Conservation (phyloP, 2,329 filamentous ascomycete genomes). For the Pestalotiopsis sp. region DNA sequence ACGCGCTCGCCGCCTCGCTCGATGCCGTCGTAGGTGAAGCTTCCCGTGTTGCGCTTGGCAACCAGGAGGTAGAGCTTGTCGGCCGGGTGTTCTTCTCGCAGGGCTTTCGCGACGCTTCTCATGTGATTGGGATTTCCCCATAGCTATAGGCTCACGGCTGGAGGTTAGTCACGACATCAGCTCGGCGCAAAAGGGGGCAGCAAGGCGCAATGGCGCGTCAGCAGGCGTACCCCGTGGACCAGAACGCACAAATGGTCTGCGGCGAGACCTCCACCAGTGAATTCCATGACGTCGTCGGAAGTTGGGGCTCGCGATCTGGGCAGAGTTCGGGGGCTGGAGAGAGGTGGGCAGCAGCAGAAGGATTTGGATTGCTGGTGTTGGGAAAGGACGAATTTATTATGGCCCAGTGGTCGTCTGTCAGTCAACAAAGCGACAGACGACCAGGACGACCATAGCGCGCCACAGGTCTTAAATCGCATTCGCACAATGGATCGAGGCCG, state of each 20-base stretch:
- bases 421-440: not conserved
- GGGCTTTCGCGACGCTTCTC: slow-evolving; percentile 64
- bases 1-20: slow-evolving; percentile 70
- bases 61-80: slow-evolving; percentile 72
- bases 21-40: slow-evolving; percentile 72
- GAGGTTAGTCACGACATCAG: slow-evolving; percentile 24
- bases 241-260: slow-evolving; percentile 77
- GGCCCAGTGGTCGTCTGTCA: not conserved
- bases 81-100: slow-evolving; percentile 62
- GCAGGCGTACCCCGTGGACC: slow-evolving; percentile 68
- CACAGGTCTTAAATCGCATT: slow-evolving; percentile 9
- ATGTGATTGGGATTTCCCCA: slow-evolving; percentile 83
- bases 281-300: slow-evolving; percentile 41
- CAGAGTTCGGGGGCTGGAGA: not conserved
- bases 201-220: not conserved
- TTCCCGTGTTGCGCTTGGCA: slow-evolving; percentile 73
- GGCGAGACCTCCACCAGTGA: slow-evolving; percentile 52
- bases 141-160: slow-evolving; percentile 45
- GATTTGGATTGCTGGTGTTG: not conserved
- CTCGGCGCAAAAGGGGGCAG: slow-evolving; percentile 5
- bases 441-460: slow-evolving; percentile 1
- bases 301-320: not conserved
- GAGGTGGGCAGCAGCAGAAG: not conserved
- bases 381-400: not conserved
- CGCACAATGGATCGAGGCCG: not conserved